phyloP scores from a whole-genome alignment of 345 rosid genomes.

The Aquilaria sinensis region DNA sequence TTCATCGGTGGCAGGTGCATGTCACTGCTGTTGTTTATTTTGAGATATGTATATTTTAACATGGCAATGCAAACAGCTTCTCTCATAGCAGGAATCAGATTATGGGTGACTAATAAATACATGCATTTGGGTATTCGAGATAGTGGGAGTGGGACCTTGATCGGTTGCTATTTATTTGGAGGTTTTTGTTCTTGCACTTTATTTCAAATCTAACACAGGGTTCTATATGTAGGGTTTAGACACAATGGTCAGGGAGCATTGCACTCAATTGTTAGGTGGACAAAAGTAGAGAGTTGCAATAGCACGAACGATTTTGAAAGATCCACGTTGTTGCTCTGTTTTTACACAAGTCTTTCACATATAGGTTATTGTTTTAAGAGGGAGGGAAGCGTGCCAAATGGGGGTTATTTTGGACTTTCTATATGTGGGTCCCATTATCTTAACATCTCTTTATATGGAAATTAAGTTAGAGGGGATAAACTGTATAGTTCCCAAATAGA shows the following conservation, averaged over 20 bases:
- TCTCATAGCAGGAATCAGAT: slow-evolving; percentile 60
- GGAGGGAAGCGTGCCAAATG: too few relatives aligned
- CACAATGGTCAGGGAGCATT: slow-evolving; percentile 92
- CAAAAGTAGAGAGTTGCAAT: slow-evolving; percentile 94
- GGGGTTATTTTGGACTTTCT: too few relatives aligned
- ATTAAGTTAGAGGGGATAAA: too few relatives aligned
- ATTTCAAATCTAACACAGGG: background rate
- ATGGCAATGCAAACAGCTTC: slow-evolving; percentile 74
- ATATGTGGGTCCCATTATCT: too few relatives aligned
- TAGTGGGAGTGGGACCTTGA: slow-evolving; percentile 65
- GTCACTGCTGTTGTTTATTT: slow-evolving; percentile 85
- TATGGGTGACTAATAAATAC: slow-evolving; percentile 80
- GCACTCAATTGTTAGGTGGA: slow-evolving; percentile 90
- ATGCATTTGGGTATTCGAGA: slow-evolving; percentile 95
- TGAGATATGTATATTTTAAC: slow-evolving; percentile 79
- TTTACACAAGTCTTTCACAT: too few relatives aligned
- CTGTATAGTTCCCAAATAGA: too few relatives aligned
- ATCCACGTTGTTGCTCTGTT: slow-evolving; percentile 27
- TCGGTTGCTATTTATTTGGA: slow-evolving; percentile 33
- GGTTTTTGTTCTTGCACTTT: background rate
- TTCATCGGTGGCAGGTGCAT: slow-evolving; percentile 50
- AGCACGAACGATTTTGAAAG: slow-evolving; percentile 75
- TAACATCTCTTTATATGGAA: too few relatives aligned
- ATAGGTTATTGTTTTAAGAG: too few relatives aligned
- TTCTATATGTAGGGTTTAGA: slow-evolving; percentile 47